Conservation (phyloP, 305 asterid genomes). For the Plantago rigida region DNA sequence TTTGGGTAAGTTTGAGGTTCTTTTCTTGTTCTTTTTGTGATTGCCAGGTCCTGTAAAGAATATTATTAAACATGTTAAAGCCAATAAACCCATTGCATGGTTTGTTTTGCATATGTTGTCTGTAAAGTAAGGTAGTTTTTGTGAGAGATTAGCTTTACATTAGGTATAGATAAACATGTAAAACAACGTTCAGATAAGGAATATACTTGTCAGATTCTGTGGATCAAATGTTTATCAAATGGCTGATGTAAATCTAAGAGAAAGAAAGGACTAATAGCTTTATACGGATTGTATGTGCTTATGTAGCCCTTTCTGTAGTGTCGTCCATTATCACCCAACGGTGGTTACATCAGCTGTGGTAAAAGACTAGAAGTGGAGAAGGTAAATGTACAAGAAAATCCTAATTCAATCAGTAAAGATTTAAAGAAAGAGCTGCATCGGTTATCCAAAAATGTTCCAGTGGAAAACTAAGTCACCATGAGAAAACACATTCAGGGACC, state of each 20-base stretch:
- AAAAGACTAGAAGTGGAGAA: slow-evolving; percentile 6
- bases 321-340: no score
- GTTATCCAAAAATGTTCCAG: no score
- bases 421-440: background rate
- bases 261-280: no score
- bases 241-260: no score
- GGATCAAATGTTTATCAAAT: no score
- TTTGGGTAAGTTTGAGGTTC: background rate
- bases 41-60: slow-evolving; percentile 1
- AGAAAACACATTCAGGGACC: no score
- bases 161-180: no score
- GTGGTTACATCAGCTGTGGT: background rate
- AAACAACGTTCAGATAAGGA: no score
- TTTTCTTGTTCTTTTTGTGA: background rate
- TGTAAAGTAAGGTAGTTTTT: background rate
- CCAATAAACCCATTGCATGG: background rate
- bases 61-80: background rate
- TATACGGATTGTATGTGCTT: background rate
- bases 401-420: slow-evolving; percentile 4
- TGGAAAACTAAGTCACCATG: no score
- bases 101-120: background rate
- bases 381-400: slow-evolving; percentile 26
- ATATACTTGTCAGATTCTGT: no score
- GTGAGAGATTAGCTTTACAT: no score
- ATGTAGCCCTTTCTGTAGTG: background rate